phyloP scores from a whole-genome alignment of 805 yeast species.

The Ogataea trehaloabstinens region DNA sequence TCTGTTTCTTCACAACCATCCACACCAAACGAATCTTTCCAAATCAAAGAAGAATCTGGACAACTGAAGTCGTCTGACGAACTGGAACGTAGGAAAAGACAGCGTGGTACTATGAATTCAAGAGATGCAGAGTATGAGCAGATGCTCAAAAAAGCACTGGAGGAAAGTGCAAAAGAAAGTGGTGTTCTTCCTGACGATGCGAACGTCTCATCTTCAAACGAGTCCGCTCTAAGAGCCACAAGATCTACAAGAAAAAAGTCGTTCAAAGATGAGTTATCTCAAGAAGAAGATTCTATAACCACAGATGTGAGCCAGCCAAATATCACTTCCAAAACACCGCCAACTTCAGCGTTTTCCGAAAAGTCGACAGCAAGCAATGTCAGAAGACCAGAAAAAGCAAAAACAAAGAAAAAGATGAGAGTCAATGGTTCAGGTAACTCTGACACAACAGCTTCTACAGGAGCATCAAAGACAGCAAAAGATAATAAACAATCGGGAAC shows the following conservation, averaged over 20 bases:
- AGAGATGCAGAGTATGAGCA: slow-evolving; percentile 36
- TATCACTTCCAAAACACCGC: slow-evolving; percentile 12
- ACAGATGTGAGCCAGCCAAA: slow-evolving; percentile 10
- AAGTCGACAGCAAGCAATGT: slow-evolving; percentile 3
- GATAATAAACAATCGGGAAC: slow-evolving; percentile 32
- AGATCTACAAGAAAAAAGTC: slow-evolving; percentile 23
- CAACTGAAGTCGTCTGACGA: slow-evolving; percentile 14
- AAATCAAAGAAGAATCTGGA: slow-evolving; percentile 14
- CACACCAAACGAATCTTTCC: slow-evolving; percentile 3
- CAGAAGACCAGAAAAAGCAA: slow-evolving; percentile 17
- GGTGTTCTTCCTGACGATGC: slow-evolving; percentile 38
- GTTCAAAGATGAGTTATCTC: slow-evolving; percentile 20
- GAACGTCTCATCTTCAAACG: slow-evolving; percentile 32
- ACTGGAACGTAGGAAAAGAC: slow-evolving; percentile 24
- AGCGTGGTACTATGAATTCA: slow-evolving; percentile 22
- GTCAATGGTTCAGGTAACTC: slow-evolving; percentile 3
- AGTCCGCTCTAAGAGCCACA: slow-evolving; percentile 24
- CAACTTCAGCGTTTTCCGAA: slow-evolving; percentile 21
- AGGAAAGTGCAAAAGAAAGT: slow-evolving; percentile 55
- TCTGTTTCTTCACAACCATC: background rate
- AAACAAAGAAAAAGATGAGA: slow-evolving; percentile 17
- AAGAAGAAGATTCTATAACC: slow-evolving; percentile 15
- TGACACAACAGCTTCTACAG: background rate
- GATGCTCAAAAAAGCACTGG: slow-evolving; percentile 43
- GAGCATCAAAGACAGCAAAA: slow-evolving; percentile 14